A percentile compares a stretch with the other conserved stretches of the same genome.
phyloP scores from a whole-genome alignment of 2,329 filamentous ascomycete species.

The Aureobasidium sp. region DNA sequence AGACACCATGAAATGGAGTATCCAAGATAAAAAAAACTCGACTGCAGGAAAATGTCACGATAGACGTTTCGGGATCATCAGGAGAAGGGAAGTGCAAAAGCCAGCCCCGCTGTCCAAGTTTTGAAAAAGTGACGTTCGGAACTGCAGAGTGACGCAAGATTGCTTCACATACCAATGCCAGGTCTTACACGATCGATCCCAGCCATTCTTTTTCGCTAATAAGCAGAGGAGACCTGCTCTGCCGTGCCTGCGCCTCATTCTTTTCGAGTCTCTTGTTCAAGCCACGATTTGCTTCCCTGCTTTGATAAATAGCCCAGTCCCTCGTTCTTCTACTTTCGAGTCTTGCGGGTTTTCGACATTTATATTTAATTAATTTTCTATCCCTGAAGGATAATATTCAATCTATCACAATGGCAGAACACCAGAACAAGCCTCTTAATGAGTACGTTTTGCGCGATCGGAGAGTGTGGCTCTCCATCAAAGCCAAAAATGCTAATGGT shows the following conservation, averaged over 20 bases:
- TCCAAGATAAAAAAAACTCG: neutral
- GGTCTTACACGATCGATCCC: neutral
- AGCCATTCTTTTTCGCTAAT: slow-evolving; percentile 4
- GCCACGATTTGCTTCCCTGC: neutral
- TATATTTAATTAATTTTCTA: neutral
- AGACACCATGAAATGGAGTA: neutral
- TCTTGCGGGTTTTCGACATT: neutral
- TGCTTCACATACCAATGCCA: neutral
- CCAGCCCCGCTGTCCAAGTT: slow-evolving; percentile 1
- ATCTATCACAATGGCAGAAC: slow-evolving; percentile 16
- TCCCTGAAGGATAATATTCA: neutral
- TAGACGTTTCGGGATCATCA: slow-evolving; percentile 2
- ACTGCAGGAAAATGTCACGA: neutral
- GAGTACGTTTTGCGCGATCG: slow-evolving; percentile 29
- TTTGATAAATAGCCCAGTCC: neutral
- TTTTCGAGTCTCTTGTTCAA: neutral
- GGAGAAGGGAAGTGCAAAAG: neutral
- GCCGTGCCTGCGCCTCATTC: slow-evolving; percentile 7
- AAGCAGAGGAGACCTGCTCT: neutral
- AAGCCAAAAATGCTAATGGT: neutral
- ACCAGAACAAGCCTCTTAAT: slow-evolving; percentile 35
- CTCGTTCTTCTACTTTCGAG: neutral
- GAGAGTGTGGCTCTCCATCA: neutral
- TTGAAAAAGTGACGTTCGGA: neutral
- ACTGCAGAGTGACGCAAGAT: neutral